Percentiles rank a stretch among this genome's conserved stretches.
Conservation (phyloP, 768 basidiomycete species). For the Lentinula raphanica region DNA sequence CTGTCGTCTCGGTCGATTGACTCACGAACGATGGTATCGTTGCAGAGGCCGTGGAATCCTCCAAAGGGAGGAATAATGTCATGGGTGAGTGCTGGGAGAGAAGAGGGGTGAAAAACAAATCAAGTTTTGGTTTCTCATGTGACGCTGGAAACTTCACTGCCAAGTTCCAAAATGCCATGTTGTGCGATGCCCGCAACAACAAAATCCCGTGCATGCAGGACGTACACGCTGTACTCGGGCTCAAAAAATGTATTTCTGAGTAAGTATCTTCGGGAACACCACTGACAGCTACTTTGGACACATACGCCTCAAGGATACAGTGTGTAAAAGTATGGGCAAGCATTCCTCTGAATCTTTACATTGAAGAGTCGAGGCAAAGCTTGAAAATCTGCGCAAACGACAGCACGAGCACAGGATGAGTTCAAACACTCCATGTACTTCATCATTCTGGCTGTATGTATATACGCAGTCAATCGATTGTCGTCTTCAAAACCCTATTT, state of each 20-base stretch:
- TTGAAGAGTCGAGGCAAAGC: too few relatives aligned
- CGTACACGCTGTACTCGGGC: not conserved
- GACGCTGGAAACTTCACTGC: not conserved
- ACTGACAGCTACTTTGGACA: not conserved
- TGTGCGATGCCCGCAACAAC: not conserved
- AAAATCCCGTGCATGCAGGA: not conserved
- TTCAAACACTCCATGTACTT: too few relatives aligned
- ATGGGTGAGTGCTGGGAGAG: constrained; percentile 26
- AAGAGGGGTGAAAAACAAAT: not conserved
- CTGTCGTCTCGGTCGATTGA: constrained; percentile 36
- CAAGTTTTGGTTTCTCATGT: not conserved
- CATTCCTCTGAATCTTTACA: too few relatives aligned
- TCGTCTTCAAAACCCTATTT: constrained; percentile 80
- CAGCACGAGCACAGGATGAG: too few relatives aligned
- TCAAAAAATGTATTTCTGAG: too few relatives aligned
- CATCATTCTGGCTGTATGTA: too few relatives aligned
- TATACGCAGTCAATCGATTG: constrained; percentile 35
- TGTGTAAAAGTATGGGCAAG: not conserved
- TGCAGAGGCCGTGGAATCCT: constrained; percentile 40
- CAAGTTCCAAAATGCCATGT: not conserved
- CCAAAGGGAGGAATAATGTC: constrained; percentile 64
- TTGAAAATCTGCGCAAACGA: too few relatives aligned
- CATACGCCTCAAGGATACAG: not conserved
- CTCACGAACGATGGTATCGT: constrained; percentile 52
- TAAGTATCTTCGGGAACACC: too few relatives aligned